phyloP scores from a whole-genome alignment of 306 rosid species.

The Gillenia trifoliata region DNA sequence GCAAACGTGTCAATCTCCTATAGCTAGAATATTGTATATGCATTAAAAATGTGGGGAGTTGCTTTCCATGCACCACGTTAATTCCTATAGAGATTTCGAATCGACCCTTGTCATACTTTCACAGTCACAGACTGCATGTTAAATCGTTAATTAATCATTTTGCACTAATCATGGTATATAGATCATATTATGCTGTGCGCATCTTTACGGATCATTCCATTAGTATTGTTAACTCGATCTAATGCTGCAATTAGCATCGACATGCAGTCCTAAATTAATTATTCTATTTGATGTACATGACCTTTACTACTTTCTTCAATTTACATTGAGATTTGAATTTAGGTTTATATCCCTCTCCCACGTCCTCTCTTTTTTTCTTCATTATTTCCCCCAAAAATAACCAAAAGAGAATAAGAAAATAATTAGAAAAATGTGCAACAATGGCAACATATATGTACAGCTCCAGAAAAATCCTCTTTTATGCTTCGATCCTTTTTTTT shows the following conservation, averaged over 20 bases:
- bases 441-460: neutral
- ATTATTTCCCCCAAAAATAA: neutral
- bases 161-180: neutral
- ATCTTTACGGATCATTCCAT: too few relatives aligned
- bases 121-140: neutral
- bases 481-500: neutral
- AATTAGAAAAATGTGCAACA: too few relatives aligned
- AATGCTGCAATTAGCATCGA: too few relatives aligned
- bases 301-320: too few relatives aligned
- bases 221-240: too few relatives aligned
- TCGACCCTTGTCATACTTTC: neutral
- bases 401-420: neutral
- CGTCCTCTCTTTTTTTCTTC: too few relatives aligned
- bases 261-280: too few relatives aligned
- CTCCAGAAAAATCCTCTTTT: neutral
- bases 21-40: neutral
- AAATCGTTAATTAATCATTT: neutral
- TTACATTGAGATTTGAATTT: neutral
- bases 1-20: neutral
- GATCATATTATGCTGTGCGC: too few relatives aligned
- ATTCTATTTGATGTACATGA: too few relatives aligned
- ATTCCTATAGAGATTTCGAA: neutral
- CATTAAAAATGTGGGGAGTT: neutral
- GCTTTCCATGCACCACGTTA: neutral
- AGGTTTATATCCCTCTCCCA: too few relatives aligned